These are phyloP conservation scores for Lumnitzera littorea DNA, from an alignment of 345 rosid species.

Conservation along the genomic window DNA sequence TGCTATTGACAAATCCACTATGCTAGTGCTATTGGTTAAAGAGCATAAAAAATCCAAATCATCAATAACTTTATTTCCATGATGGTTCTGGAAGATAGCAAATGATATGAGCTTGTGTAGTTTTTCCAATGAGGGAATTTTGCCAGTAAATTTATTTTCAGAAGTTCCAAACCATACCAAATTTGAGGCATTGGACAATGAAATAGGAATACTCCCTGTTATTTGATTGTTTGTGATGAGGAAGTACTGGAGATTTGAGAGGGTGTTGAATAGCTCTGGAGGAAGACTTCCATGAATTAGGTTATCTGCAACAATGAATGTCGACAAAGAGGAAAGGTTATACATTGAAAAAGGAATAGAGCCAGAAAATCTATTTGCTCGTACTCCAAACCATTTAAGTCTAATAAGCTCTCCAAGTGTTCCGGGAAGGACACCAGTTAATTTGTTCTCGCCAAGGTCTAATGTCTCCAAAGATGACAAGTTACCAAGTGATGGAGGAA, in stretches of 20 bases:
- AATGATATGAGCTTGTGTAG: background rate
- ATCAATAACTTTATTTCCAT: background rate
- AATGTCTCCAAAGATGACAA: slow-evolving; percentile 3
- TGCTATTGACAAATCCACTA: accelerated
- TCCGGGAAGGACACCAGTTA: slow-evolving; percentile 14
- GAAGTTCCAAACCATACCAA: background rate
- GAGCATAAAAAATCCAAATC: slow-evolving; percentile 4
- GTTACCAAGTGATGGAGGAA: slow-evolving; percentile 13
- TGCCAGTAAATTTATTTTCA: slow-evolving; percentile 7
- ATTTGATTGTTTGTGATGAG: slow-evolving; percentile 1
- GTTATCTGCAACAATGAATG: background rate
- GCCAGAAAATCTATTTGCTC: background rate
- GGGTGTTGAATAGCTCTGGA: background rate
- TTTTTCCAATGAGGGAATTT: slow-evolving; percentile 11
- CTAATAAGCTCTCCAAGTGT: slow-evolving; percentile 1
- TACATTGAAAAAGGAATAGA: background rate
- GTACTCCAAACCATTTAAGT: background rate
- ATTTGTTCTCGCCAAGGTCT: background rate
- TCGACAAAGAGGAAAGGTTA: background rate
- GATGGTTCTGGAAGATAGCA: background rate
- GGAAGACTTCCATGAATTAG: slow-evolving; percentile 7
- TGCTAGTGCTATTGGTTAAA: background rate
- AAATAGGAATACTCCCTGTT: slow-evolving; percentile 7
- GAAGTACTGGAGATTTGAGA: background rate
- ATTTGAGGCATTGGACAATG: slow-evolving; percentile 7